Conservation (phyloP, 2,329 filamentous ascomycete species). For the Neofusicoccum parvum region DNA sequence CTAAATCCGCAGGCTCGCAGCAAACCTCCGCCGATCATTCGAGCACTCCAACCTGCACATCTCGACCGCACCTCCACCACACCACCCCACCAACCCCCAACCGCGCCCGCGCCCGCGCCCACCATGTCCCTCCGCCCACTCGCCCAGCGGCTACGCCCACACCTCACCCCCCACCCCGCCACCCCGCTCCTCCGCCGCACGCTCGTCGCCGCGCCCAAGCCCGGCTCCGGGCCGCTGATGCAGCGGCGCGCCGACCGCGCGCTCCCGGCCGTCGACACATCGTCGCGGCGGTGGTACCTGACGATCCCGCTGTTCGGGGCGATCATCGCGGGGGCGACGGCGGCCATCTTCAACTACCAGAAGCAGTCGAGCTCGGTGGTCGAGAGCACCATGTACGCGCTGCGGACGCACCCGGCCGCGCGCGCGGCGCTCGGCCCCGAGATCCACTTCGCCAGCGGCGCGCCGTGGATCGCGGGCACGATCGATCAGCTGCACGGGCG, state of each 20-base stretch:
- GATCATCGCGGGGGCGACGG: conserved; percentile 68
- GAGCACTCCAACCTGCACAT: neutral
- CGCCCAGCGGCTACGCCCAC: neutral
- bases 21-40: conserved; percentile 16
- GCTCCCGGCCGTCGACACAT: conserved; percentile 13
- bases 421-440: conserved; percentile 78
- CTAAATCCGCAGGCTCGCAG: neutral
- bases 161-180: neutral
- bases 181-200: conserved; percentile 9
- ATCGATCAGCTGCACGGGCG: conserved; percentile 92
- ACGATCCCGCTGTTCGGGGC: conserved; percentile 80
- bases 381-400: conserved; percentile 85
- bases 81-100: neutral
- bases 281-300: conserved; percentile 8
- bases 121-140: neutral
- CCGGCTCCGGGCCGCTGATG: conserved; percentile 21
- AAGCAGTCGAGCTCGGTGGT: conserved; percentile 83
- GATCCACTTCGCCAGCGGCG: conserved; percentile 52
- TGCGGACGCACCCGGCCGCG: conserved; percentile 76
- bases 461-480: conserved; percentile 59
- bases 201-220: conserved; percentile 23
- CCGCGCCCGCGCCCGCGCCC: neutral
- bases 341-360: conserved; percentile 99
- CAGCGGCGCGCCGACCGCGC: conserved; percentile 23
- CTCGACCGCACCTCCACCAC: neutral